Evolutionary conservation across 306 rosid genomes (phyloP), one percentile per base, ranked within the genome.

Genomic region (Echinosophora koreensis): DNA sequence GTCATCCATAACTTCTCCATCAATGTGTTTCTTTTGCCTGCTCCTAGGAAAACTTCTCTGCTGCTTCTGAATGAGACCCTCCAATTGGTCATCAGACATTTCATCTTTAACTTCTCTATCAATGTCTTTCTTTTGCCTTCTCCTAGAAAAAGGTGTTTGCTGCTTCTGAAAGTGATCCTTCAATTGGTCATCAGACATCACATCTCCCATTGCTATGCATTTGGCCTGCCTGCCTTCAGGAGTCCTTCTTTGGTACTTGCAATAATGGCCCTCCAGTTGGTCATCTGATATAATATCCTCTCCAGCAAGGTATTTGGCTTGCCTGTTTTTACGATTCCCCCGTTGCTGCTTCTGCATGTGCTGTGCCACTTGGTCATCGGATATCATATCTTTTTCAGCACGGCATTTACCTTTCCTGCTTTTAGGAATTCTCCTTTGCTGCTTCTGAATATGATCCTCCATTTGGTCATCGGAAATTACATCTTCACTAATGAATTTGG

Each of bases 321-420:
- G 90, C 84, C 84, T 89, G 71, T 85, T 78, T 79, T 86, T 84
- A 8, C 90, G 90, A 80, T 77, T 75, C 83, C 86, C 84, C 77
- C 42, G 79, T 13, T 74, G 78, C 77, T 28, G 85, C 73, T 83
- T 86, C 76, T 15, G 73, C 62, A 38, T 58, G 74, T 71, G 51
- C 72, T 34, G 81, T 57, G 73, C 92, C 66, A 69, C 69, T 65
- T 84, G 77, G 56, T 82, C 91, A 57, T 84, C 89, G 10, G 90
- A 83, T 60, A 47, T 54, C 71, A 75, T 32, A 71, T 83, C 83
- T 60, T 85, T 80, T 67, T 50, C 64, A 17, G 41, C 63, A 59
- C 71, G 37, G 55, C 16, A 76, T 76, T 41, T 80, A 42, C 57
- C 57, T 65, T 44, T 80, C 69, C 69, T 77, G 58, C 82, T 58